phyloP scores from a whole-genome alignment of 176 grass and related monocot genomes.

The Lolium multiflorum region DNA sequence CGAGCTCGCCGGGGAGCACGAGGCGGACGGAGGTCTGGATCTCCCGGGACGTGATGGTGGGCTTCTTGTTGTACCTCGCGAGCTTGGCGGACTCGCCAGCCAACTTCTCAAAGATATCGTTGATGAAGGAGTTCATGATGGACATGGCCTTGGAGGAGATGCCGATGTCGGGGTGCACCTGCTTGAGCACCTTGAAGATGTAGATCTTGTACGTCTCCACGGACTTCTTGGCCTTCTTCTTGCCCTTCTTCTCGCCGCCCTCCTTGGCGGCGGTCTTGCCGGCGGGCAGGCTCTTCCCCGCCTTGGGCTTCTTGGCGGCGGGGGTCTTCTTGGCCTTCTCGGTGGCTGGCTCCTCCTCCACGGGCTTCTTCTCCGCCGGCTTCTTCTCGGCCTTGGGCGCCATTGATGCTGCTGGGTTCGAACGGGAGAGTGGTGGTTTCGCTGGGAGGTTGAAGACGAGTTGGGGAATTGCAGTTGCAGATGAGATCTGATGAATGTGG shows the following conservation, averaged over 20 bases:
- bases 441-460: too few species aligned
- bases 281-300: background rate
- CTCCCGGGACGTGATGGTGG: too few species aligned
- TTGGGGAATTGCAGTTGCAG: too few species aligned
- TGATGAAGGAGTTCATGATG: too few species aligned
- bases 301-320: background rate
- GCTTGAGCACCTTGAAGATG: conserved; percentile 95
- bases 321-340: background rate
- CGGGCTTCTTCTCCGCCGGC: conserved; percentile 1
- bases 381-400: conserved; percentile 8
- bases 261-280: conserved; percentile 63
- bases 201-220: conserved; percentile 95
- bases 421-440: too few species aligned
- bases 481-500: too few species aligned
- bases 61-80: too few species aligned
- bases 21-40: conserved; percentile 50
- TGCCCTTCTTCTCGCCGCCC: conserved; percentile 41
- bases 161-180: conserved; percentile 85
- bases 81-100: conserved; percentile 56
- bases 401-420: background rate
- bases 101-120: conserved; percentile 65
- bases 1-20: conserved; percentile 66
- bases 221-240: conserved; percentile 61
- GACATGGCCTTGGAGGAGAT: conserved; percentile 84
- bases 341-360: background rate